Evolutionary conservation across 164 flowering plant species (phyloP), one percentile per base, ranked within the genome.

Genomic region (Magnolia changhungtana): DNA sequence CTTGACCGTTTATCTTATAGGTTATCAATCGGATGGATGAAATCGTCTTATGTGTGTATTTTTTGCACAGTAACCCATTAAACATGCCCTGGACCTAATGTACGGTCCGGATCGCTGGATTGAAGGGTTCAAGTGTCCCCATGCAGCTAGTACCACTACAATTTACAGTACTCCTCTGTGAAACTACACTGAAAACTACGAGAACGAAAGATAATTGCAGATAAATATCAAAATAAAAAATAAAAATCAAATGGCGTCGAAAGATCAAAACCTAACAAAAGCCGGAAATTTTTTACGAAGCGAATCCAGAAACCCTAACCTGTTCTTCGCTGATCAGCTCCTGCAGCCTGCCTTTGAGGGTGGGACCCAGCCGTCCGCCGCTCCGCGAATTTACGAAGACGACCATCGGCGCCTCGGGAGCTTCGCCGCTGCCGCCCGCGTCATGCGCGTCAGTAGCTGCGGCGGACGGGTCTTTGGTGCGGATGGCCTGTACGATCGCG

Each of bases 291-390:
- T 16, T 16, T 14, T 19, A 3, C 4, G 61, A 9, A 55, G 14
- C 61, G 61, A 55, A 55, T 11, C 61, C 16, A 55, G 16, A 29
- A 55, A 55, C 61, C 61, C 61, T 20, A 18, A 94, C 98, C 97
- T 94, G 99, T 78, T 96, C 99, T 78, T 86, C 85, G n/a, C 89
- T 84, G 84, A 96, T 92, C 67, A 96, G 78, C n/a, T 86, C 84
- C 79, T 91, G 90, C 4, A 96, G 88, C 80, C 99, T 80, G 20
- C 76, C 82, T 80, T 82, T 92, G 21, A 96, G 89, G 55, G 78
- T 84, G 0, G 95, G 89, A 0, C 99, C 98, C 59, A 94, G 85
- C 1, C 98, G 83, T 0, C 99, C 99, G 7, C 99, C 99, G 74
- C 99, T 94, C 16, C 80, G 84, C 4, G 97, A 84, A 78, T 96